Base-by-base conservation (phyloP, 108 stramenopile species). In the Craspedostauros australis region DNA sequence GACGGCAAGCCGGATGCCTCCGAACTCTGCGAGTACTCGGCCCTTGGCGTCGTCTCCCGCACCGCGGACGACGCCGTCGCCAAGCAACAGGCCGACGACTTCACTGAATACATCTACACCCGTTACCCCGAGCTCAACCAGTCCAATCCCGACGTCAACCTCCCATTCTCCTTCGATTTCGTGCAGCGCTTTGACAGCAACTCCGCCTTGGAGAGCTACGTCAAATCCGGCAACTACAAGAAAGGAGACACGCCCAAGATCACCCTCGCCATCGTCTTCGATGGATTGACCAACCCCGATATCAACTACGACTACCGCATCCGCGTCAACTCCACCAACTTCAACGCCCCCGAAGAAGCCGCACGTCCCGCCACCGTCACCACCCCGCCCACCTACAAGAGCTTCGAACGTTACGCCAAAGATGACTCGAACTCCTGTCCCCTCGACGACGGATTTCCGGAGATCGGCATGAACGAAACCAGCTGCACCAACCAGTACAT, bases 401-500 rank as follows among this genome's bases (percentile, higher is more conserved):
- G 68, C 8, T 79, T 90, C 62, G 73, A 63, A 48, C 41, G 34
- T 18, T 83, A 39, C 57, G 71, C 71, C 4, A 57, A 62, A 29
- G 45, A 60, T 28, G 84, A 82, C 31, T 22, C 19, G 5, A 57
- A 66, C 22, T 57, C 72, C 7, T 86, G 84, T 58, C n/a, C n/a
- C n/a, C 41, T 34, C 8, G 46, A 54, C 36, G 58, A 61, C 21
- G 76, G 76, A 48, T 52, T 68, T 4, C 50, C 76, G 0, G 52
- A 62, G 21, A 50, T 64, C 39, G 88, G 88, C 19, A 49, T 57
- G 26, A 39, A 56, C 16, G 28, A 48, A 25, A 53, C 49, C 9
- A 67, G 66, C 11, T 90, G 88, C 46, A 90, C 84, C 7, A 79
- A 77, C 14, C 73, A 80, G 41, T 90, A 90, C 42, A 59, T 82